Evolutionary conservation across 192 early-diverging fungal genomes (phyloP).

Genomic region (Paraglomus brasilianum): DNA sequence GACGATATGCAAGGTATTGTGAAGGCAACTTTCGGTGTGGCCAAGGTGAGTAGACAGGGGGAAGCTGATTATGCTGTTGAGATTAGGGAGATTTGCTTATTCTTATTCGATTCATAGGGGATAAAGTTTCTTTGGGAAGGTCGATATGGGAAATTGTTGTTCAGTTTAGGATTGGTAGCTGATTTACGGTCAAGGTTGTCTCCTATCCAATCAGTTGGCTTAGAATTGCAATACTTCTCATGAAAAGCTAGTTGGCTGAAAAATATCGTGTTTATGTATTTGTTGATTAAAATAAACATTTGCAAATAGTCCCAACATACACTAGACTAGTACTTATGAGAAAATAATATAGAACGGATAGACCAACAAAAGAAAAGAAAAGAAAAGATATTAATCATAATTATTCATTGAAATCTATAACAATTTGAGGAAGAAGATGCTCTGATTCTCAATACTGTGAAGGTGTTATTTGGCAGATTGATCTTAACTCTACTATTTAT

Average conservation of each 20-base stretch:
- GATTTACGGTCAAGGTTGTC: slow-evolving; percentile 51
- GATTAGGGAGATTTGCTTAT: slow-evolving; percentile 34
- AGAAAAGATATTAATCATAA: too few species aligned
- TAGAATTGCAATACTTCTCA: slow-evolving; percentile 60
- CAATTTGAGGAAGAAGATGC: too few species aligned
- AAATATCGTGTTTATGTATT: too few species aligned
- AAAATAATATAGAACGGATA: too few species aligned
- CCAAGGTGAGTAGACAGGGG: slow-evolving; percentile 25
- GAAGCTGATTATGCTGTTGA: not conserved
- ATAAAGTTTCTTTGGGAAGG: slow-evolving; percentile 73
- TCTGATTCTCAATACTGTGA: too few species aligned
- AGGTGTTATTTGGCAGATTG: too few species aligned
- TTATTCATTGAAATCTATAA: too few species aligned
- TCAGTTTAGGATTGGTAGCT: slow-evolving; percentile 68
- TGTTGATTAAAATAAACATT: too few species aligned
- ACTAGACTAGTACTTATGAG: too few species aligned
- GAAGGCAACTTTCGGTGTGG: slow-evolving; percentile 33
- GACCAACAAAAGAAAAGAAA: too few species aligned
- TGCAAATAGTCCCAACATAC: too few species aligned
- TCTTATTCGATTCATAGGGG: slow-evolving; percentile 48
- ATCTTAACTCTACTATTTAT: too few species aligned
- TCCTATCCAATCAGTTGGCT: slow-evolving; percentile 54
- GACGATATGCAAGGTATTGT: slow-evolving; percentile 32
- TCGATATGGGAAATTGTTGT: slow-evolving; percentile 58
- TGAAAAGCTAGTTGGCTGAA: slow-evolving; percentile 22